phyloP scores from a whole-genome alignment of 768 basidiomycete species.

The Floccularia luteovirens region DNA sequence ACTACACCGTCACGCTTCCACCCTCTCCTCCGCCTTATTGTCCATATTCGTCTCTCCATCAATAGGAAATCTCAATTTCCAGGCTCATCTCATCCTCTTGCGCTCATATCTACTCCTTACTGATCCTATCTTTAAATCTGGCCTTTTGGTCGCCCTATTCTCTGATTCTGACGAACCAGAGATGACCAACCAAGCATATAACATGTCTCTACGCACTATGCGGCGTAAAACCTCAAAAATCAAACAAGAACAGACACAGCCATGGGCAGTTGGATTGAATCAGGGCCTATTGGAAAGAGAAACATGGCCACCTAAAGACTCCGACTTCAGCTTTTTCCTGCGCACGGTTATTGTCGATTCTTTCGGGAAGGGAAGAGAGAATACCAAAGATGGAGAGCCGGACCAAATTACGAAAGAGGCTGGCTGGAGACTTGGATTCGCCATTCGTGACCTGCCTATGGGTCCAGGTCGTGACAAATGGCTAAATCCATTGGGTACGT shows the following conservation, averaged over 20 bases:
- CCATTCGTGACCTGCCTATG: slow-evolving; percentile 63
- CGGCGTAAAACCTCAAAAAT: slow-evolving; percentile 20
- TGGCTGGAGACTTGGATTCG: slow-evolving; percentile 76
- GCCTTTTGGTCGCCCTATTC: slow-evolving; percentile 68
- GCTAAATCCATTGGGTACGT: slow-evolving; percentile 77
- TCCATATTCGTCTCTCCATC: slow-evolving; percentile 52
- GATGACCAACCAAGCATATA: slow-evolving; percentile 23
- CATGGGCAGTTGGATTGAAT: slow-evolving; percentile 69
- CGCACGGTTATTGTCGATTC: slow-evolving; percentile 83
- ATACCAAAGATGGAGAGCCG: slow-evolving; percentile 15
- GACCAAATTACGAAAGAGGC: slow-evolving; percentile 46
- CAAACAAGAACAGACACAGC: slow-evolving; percentile 17
- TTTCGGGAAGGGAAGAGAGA: slow-evolving; percentile 33
- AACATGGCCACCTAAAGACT: slow-evolving; percentile 83
- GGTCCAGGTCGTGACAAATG: slow-evolving; percentile 66
- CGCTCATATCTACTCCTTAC: slow-evolving; percentile 73
- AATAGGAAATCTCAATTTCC: slow-evolving; percentile 58
- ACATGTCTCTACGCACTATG: slow-evolving; percentile 23
- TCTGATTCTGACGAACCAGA: slow-evolving; percentile 57
- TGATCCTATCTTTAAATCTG: slow-evolving; percentile 63
- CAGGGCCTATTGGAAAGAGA: slow-evolving; percentile 63
- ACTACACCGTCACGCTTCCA: slow-evolving; percentile 52
- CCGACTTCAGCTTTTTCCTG: slow-evolving; percentile 77
- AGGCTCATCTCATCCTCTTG: slow-evolving; percentile 57
- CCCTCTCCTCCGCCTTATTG: slow-evolving; percentile 62